A percentile compares a stretch with the other conserved stretches of the same genome.
Evolutionary conservation across 2,329 filamentous ascomycete genomes (phyloP).

Genomic region (Penicillium sclerotigenum): DNA sequence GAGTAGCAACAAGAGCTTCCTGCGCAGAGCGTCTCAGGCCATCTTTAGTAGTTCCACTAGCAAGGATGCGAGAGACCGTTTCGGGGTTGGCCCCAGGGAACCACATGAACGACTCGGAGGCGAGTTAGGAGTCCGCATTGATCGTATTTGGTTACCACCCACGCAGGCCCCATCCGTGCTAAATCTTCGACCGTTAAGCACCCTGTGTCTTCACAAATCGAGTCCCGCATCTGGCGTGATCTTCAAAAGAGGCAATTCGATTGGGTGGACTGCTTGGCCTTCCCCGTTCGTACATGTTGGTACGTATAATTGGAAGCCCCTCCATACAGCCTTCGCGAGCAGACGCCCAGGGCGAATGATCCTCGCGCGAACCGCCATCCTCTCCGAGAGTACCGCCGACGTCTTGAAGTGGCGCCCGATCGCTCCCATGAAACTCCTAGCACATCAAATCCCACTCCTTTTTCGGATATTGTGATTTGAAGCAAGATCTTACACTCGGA

Average conservation of each 20-base stretch:
- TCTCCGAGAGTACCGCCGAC: slow-evolving; percentile 22
- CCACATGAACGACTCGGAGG: slow-evolving; percentile 10
- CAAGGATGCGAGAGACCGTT: slow-evolving; percentile 3
- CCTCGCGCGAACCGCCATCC: slow-evolving; percentile 22
- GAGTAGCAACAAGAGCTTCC: slow-evolving; percentile 3
- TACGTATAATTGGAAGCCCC: slow-evolving; percentile 25
- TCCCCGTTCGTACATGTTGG: slow-evolving; percentile 27
- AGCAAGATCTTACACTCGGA: slow-evolving; percentile 13
- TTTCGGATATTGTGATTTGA: slow-evolving; percentile 11
- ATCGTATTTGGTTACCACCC: slow-evolving; percentile 14
- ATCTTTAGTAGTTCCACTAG: slow-evolving; percentile 3
- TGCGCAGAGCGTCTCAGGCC: not conserved
- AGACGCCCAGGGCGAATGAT: slow-evolving; percentile 23
- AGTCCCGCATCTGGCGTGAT: slow-evolving; percentile 2
- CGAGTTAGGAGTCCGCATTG: slow-evolving; percentile 7
- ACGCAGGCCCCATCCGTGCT: slow-evolving; percentile 7
- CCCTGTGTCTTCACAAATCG: slow-evolving; percentile 1
- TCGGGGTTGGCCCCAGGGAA: slow-evolving; percentile 1
- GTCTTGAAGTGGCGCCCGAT: slow-evolving; percentile 21
- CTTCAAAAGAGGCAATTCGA: slow-evolving; percentile 1
- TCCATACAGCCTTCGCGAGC: slow-evolving; percentile 26
- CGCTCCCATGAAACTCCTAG: slow-evolving; percentile 24
- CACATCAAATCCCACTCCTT: slow-evolving; percentile 19
- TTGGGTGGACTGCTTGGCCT: slow-evolving; percentile 15
- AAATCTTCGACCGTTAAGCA: slow-evolving; percentile 2